Evolutionary conservation across 371 early-diverging fungal genomes (phyloP).

Genomic region (Mortierella polycephala): DNA sequence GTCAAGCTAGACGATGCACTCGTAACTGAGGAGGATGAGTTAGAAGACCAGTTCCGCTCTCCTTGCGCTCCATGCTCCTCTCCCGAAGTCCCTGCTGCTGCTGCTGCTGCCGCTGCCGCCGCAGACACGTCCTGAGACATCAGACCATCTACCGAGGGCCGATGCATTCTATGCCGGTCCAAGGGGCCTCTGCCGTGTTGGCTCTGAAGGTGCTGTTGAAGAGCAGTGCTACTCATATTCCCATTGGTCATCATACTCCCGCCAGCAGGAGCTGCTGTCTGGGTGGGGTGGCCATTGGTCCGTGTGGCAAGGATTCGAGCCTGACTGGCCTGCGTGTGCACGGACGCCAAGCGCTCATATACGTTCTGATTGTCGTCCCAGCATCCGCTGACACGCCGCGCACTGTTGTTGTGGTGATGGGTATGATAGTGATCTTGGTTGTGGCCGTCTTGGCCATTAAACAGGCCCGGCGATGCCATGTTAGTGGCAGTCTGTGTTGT

Average conservation of each 20-base stretch:
- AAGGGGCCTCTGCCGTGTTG: not conserved
- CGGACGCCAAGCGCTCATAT: constrained; percentile 48
- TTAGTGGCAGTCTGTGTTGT: constrained; percentile 40
- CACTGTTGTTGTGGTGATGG: constrained; percentile 31
- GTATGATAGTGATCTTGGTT: constrained; percentile 19
- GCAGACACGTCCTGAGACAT: constrained; percentile 6
- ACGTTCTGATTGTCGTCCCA: constrained; percentile 52
- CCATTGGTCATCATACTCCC: constrained; percentile 53
- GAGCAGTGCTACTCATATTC: constrained; percentile 21
- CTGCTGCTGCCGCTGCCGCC: constrained; percentile 2
- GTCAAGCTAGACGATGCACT: constrained; percentile 14
- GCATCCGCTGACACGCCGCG: constrained; percentile 43
- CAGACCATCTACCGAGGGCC: constrained; percentile 32
- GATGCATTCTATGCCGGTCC: constrained; percentile 16
- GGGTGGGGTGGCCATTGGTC: not conserved
- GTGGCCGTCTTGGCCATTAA: constrained; percentile 8
- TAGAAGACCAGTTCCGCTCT: constrained; percentile 24
- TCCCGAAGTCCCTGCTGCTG: not conserved
- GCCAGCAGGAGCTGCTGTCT: constrained; percentile 36
- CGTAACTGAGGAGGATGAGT: constrained; percentile 30
- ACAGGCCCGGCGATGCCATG: constrained; percentile 21
- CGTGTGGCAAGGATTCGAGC: constrained; percentile 39
- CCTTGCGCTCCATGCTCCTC: not conserved
- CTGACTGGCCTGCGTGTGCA: constrained; percentile 50
- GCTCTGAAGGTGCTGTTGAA: constrained; percentile 17